Evolutionary conservation across 495 filamentous ascomycete genomes (phyloP).

Genomic region (Beverwykella pulmonaria): DNA sequence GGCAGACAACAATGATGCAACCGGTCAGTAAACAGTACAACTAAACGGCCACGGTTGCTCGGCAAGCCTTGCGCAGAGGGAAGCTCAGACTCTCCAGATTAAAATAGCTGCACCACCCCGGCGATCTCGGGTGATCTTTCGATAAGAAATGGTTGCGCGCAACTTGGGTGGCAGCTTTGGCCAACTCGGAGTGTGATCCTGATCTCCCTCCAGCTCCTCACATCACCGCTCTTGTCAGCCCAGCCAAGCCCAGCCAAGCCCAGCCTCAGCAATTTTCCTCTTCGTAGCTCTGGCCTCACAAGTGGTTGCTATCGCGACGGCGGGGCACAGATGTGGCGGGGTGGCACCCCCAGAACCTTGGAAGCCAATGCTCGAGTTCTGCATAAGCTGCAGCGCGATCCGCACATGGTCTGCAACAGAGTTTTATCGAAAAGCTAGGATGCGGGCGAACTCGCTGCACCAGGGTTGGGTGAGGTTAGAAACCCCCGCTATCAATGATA

Average conservation of each 20-base stretch:
- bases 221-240: not conserved
- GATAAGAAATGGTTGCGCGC: not conserved
- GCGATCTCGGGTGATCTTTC: not conserved
- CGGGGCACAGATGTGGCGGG: slow-evolving; percentile 8
- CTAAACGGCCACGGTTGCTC: slow-evolving; percentile 3
- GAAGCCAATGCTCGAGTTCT: too few species aligned
- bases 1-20: not conserved
- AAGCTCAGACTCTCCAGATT: not conserved
- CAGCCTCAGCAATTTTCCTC: too few species aligned
- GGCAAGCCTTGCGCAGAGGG: not conserved
- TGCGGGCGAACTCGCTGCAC: not conserved
- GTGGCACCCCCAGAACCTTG: not conserved
- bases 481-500: not conserved
- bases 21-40: not conserved
- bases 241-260: too few species aligned
- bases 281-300: too few species aligned
- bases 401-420: slow-evolving; percentile 7
- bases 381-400: not conserved
- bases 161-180: too few species aligned
- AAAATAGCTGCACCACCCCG: slow-evolving; percentile 1
- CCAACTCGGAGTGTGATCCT: too few species aligned
- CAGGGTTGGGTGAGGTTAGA: not conserved
- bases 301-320: slow-evolving; percentile 27
- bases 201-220: too few species aligned
- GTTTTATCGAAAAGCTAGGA: slow-evolving; percentile 26